These are phyloP conservation scores for Cynara cardunculus DNA, from an alignment of 129 eudicot species.

Conservation along the genomic window DNA sequence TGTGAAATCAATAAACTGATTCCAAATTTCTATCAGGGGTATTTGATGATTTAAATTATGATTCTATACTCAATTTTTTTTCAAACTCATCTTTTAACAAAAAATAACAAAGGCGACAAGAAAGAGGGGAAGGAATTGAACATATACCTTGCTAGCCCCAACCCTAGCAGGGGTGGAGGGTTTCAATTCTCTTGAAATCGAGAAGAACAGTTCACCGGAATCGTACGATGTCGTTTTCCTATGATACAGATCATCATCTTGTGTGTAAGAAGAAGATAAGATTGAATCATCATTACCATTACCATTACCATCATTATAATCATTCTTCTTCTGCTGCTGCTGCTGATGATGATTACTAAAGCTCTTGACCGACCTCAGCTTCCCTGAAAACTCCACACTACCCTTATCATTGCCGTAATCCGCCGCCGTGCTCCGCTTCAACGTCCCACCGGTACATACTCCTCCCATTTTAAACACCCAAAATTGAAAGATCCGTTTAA, in stretches of 20 bases:
- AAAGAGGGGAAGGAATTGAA: neutral
- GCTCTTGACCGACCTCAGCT: slow-evolving; percentile 52
- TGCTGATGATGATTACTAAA: slow-evolving; percentile 31
- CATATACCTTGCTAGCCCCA: slow-evolving; percentile 48
- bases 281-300: slow-evolving; percentile 21
- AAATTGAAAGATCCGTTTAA: neutral
- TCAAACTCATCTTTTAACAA: neutral
- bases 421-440: slow-evolving; percentile 24
- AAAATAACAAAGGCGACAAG: neutral
- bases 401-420: slow-evolving; percentile 17
- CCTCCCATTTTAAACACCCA: slow-evolving; percentile 52
- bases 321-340: slow-evolving; percentile 15
- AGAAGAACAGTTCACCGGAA: slow-evolving; percentile 55
- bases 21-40: too few relatives aligned
- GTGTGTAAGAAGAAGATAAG: slow-evolving; percentile 19
- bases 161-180: slow-evolving; percentile 65
- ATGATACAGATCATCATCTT: slow-evolving; percentile 27
- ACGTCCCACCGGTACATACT: slow-evolving; percentile 71
- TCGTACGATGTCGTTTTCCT: slow-evolving; percentile 42
- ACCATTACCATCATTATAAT: neutral
- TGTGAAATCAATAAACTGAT: neutral
- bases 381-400: slow-evolving; percentile 52
- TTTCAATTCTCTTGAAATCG: slow-evolving; percentile 68
- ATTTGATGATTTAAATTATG: neutral
- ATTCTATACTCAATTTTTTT: neutral